Conservation (phyloP, 306 rosid species). For the Inga laurina region DNA sequence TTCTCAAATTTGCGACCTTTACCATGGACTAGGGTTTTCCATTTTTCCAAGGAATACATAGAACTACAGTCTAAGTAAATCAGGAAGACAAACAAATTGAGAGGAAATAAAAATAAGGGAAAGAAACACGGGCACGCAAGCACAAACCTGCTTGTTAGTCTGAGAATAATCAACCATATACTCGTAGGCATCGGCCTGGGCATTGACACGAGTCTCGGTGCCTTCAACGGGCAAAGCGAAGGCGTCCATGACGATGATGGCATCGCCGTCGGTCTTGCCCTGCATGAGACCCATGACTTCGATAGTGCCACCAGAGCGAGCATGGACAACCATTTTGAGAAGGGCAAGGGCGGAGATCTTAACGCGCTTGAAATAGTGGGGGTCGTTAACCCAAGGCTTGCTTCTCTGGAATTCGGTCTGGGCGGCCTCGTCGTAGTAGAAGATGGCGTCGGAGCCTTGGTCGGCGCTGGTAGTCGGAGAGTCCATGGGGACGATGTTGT, state of each 20-base stretch:
- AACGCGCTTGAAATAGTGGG: slow-evolving; percentile 96
- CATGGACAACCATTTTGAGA: slow-evolving; percentile 99
- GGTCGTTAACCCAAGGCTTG: slow-evolving; percentile 89
- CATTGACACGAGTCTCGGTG: slow-evolving; percentile 97
- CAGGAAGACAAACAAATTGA: background rate
- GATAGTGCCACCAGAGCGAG: slow-evolving; percentile 97
- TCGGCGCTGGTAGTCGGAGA: slow-evolving; percentile 54
- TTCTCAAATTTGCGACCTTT: background rate
- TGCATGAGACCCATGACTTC: slow-evolving; percentile 99
- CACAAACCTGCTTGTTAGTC: slow-evolving; percentile 85
- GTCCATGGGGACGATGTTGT: slow-evolving; percentile 83
- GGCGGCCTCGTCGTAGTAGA: slow-evolving; percentile 82
- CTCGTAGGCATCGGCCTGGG: slow-evolving; percentile 98
- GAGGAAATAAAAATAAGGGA: background rate
- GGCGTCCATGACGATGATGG: slow-evolving; percentile 96
- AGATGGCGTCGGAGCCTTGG: slow-evolving; percentile 72
- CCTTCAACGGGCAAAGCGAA: slow-evolving; percentile 98
- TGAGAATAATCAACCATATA: slow-evolving; percentile 98
- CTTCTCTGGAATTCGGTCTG: slow-evolving; percentile 83
- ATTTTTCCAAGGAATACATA: background rate
- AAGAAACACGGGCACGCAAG: background rate
- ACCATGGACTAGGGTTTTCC: slow-evolving; percentile 28
- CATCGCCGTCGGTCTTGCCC: slow-evolving; percentile 89
- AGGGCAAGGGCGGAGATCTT: slow-evolving; percentile 98
- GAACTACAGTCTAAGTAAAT: background rate